Evolutionary conservation across 2,329 filamentous ascomycete genomes (phyloP), one percentile per base, ranked within the genome.

Genomic region (Neodidymelliopsis sp.): DNA sequence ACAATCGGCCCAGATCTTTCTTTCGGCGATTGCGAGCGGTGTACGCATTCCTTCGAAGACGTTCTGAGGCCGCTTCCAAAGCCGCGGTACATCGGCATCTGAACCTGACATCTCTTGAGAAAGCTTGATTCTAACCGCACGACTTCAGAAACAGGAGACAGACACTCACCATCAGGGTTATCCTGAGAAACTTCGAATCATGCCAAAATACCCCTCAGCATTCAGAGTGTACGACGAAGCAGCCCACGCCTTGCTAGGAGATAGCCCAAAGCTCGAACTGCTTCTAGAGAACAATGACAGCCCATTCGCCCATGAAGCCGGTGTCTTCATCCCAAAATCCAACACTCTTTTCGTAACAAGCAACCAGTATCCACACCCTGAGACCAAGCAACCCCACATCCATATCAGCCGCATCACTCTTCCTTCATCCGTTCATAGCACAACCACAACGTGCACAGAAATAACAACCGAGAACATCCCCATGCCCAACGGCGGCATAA

Each of bases 211-310:
- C 28, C 46, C 49, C 31, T 33, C 38, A 10, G 33, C 35, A 15
- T 36, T 60, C 15, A 39, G 30, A 29, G 34, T 56, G 2, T 45
- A 48, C 27, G 41, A 58, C 15, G 25, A 49, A 27, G 29, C 48
- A 9, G 56, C 50, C 37, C 24, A 39, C 18, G n/a, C 31, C 11
- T 29, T 60, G 9, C 39, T 60, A 5, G 47, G 57, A 4, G 16
- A 28, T 0, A 24, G 27, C 2, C 41, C 57, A 9, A 54, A 49
- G 16, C 47, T 60, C 7, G 52, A 58, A 13, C 27, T 58, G 4
- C 41, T 60, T 1, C 33, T 54, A 4, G 54, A 60, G 16, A 40
- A 54, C 8, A 27, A 91, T 90, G 88, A 87, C 90, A 77, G 91
- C 87, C 74, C 77, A 0, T 81, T 81, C 40, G 79, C 78, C 1